Conservation (phyloP, 2,329 filamentous ascomycete species). For the Lomentospora prolificans region DNA sequence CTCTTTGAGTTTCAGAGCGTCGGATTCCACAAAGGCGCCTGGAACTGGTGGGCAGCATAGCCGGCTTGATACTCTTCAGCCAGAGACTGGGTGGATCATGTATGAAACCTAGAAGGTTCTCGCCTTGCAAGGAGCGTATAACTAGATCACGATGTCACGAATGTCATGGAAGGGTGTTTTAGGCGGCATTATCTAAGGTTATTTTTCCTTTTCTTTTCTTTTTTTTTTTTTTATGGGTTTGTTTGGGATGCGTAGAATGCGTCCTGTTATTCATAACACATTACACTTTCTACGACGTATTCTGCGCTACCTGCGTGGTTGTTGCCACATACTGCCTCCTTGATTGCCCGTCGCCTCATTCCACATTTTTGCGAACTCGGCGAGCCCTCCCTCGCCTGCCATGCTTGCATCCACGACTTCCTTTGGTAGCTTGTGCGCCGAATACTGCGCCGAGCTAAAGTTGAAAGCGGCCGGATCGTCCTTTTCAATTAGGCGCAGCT, state of each 20-base stretch:
- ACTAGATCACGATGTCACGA: neutral
- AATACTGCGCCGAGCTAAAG: constrained; percentile 79
- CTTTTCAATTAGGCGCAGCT: constrained; percentile 71
- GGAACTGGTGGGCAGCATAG: neutral
- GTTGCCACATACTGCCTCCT: constrained; percentile 30
- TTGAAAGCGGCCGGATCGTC: constrained; percentile 84
- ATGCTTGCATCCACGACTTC: constrained; percentile 72
- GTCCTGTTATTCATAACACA: neutral
- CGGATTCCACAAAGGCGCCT: neutral
- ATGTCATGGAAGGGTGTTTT: neutral
- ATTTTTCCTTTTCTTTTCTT: neutral
- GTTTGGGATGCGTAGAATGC: neutral
- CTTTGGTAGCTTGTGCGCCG: constrained; percentile 87
- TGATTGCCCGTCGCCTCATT: constrained; percentile 43
- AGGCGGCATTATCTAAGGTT: neutral
- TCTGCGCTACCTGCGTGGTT: constrained; percentile 12
- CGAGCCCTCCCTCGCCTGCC: constrained; percentile 63
- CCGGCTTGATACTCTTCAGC: neutral
- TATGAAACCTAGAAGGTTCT: neutral
- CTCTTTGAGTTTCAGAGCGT: neutral
- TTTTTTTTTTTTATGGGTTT: neutral
- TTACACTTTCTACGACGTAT: neutral
- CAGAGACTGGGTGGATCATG: constrained; percentile 3
- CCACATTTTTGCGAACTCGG: constrained; percentile 73
- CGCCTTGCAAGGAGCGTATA: too few species aligned